Evolutionary conservation across 129 eudicot species (phyloP), one percentile per base, ranked within the genome.

Genomic region (Sambucus nigra): DNA sequence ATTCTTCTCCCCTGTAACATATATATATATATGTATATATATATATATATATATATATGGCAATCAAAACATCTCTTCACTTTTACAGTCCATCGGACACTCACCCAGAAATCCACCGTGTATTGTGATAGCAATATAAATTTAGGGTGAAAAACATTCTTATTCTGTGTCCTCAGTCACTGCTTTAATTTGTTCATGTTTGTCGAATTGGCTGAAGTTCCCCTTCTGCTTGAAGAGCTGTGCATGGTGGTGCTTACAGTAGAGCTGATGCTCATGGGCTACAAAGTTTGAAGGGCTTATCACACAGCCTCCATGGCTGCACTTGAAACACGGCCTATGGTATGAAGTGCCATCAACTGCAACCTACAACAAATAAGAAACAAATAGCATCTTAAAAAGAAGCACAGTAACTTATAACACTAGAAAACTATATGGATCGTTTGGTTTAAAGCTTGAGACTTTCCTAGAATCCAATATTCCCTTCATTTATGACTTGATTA

Each of bases 151-250:
- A n/a, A n/a, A n/a, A n/a, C n/a, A n/a, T n/a, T 42, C 48, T 13
- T 14, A 42, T 42, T 42, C 54, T 59, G 80, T 73, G 70, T 67
- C 64, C 73, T 81, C 84, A 52, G 84, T 73, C 70, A 67, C 69
- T 67, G 68, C 42, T 35, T 35, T 35, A 8, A 35, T 1, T 35
- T 57, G 69, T 41, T 68, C 68, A 27, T 81, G 74, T 56, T 74
- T 69, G 38, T 53, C 80, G 9, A 74, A 53, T 33, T 69, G 79
- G 73, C 86, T 82, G 63, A 78, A 82, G 63, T 74, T 63, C 25
- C 92, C 92, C 67, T 78, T 82, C 4, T 74, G 74, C 80, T 71
- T 78, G 70, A 82, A 82, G 17, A 82, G 75, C 40, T 82, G 92
- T 0, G 80, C 65, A 22, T 75, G 76, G 60, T 82, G 92, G 61